phyloP scores from a whole-genome alignment of 2,329 filamentous ascomycete genomes.

The Fusarium pininemorale region DNA sequence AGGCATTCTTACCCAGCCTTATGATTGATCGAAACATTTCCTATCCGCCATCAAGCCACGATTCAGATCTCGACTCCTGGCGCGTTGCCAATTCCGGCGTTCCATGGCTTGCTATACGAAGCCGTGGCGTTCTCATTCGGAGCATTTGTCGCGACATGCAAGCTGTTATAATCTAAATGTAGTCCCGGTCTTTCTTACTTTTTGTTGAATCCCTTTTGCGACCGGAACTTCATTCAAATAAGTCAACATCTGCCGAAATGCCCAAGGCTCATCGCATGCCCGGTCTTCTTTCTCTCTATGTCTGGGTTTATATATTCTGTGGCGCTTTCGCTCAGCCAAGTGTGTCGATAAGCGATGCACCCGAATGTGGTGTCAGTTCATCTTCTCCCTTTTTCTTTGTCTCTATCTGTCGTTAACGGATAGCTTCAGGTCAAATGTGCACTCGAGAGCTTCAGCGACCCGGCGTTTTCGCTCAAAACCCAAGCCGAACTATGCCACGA shows the following conservation, averaged over 20 bases:
- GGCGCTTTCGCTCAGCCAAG: neutral
- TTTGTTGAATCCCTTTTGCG: accelerated
- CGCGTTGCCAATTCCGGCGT: neutral
- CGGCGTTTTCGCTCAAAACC: neutral
- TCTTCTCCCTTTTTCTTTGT: neutral
- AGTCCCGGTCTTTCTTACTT: neutral
- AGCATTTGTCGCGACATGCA: neutral
- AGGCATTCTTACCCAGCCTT: neutral
- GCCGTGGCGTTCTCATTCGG: too few species aligned
- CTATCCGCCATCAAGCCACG: neutral
- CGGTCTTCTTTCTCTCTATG: neutral
- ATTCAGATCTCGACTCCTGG: neutral
- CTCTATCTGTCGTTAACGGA: neutral
- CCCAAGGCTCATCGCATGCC: neutral
- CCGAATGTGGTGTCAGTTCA: neutral
- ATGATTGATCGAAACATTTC: neutral
- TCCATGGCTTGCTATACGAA: neutral
- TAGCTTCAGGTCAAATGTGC: neutral
- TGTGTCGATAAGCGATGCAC: neutral
- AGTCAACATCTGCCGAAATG: neutral
- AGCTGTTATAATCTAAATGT: accelerated
- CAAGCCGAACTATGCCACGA: neutral
- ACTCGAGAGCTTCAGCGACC: neutral
- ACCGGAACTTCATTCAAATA: accelerated
- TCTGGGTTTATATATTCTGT: neutral